phyloP scores from a whole-genome alignment of 345 rosid species.

The Gossypium herbaceum region DNA sequence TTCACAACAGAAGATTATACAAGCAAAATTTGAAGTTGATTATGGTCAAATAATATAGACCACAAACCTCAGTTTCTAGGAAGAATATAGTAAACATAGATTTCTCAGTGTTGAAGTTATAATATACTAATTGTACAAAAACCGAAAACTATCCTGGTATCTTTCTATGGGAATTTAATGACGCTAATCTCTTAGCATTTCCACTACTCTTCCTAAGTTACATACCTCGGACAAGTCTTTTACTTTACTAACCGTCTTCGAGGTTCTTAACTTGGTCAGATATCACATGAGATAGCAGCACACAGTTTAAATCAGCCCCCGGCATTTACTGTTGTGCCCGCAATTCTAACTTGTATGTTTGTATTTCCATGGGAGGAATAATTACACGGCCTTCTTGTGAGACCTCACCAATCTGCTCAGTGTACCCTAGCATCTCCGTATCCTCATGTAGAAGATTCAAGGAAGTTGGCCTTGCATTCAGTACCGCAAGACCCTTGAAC shows the following conservation, averaged over 20 bases:
- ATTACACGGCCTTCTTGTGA: slow-evolving; percentile 55
- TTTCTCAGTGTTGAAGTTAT: neutral
- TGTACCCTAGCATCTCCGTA: slow-evolving; percentile 65
- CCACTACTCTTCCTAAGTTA: slow-evolving; percentile 3
- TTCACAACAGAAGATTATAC: neutral
- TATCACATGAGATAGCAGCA: neutral
- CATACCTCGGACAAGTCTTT: neutral
- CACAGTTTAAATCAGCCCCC: neutral
- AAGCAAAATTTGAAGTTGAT: slow-evolving; percentile 3
- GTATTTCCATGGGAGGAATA: slow-evolving; percentile 92
- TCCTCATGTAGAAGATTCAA: slow-evolving; percentile 88
- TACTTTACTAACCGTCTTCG: neutral
- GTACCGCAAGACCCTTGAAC: slow-evolving; percentile 67
- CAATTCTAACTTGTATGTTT: slow-evolving; percentile 85
- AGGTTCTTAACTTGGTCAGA: neutral
- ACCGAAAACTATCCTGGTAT: neutral
- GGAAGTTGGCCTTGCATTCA: slow-evolving; percentile 67
- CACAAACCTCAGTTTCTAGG: slow-evolving; percentile 7
- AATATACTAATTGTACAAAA: neutral
- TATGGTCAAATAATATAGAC: neutral
- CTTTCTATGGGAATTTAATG: neutral
- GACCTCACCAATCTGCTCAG: slow-evolving; percentile 48
- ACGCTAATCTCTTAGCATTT: neutral
- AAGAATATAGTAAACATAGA: neutral
- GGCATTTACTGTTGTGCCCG: slow-evolving; percentile 39